These are phyloP conservation scores for Vaucheria bursata DNA, from an alignment of 352 stramenopile genomes.

Conservation along the genomic window DNA sequence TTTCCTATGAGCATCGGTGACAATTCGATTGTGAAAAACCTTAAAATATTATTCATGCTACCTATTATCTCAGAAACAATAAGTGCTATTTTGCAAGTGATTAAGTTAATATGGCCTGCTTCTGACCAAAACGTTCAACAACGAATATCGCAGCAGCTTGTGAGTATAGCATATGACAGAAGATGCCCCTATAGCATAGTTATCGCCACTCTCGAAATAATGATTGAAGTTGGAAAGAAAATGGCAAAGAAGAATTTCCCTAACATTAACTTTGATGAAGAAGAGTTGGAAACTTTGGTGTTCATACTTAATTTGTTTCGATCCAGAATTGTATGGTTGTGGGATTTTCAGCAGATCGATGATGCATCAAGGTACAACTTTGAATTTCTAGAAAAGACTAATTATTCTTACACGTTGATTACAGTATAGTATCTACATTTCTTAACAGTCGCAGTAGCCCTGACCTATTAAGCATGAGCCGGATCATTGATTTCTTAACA, in stretches of 20 bases:
- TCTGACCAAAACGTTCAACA: background rate
- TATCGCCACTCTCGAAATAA: background rate
- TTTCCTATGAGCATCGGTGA: too few species aligned
- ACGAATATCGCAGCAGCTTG: background rate
- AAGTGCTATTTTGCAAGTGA: too few species aligned
- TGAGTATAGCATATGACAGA: background rate
- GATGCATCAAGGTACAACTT: background rate
- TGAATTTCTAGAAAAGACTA: too few species aligned
- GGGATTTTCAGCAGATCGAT: constrained; percentile 3
- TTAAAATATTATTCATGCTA: too few species aligned
- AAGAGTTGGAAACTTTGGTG: too few species aligned
- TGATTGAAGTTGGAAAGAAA: background rate
- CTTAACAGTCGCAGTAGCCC: background rate
- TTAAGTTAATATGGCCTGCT: too few species aligned
- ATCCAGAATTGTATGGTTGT: background rate
- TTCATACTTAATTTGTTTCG: too few species aligned
- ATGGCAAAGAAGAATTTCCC: too few species aligned
- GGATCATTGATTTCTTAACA: background rate
- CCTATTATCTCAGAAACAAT: too few species aligned
- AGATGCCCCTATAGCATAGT: background rate
- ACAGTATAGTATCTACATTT: background rate
- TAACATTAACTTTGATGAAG: too few species aligned
- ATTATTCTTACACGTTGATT: background rate
- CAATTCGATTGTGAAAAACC: too few species aligned
- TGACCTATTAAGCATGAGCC: background rate